Conservation (phyloP, 2,329 filamentous ascomycete species). For the Fusarium bulbicola region DNA sequence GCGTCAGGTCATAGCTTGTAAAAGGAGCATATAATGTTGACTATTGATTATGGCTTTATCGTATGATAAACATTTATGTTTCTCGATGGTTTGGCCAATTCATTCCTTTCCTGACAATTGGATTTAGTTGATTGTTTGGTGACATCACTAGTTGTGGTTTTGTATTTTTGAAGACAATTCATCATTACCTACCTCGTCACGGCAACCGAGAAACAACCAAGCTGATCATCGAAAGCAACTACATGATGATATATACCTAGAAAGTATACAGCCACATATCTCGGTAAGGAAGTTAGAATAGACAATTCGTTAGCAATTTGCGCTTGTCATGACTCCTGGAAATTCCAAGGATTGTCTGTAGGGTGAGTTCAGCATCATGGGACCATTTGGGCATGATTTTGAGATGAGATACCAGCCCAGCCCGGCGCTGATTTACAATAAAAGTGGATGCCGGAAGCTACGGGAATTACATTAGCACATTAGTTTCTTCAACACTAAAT, state of each 20-base stretch:
- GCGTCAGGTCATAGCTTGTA: too few relatives aligned
- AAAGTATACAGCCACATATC: too few relatives aligned
- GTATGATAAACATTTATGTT: too few relatives aligned
- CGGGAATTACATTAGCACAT: conserved; percentile 11
- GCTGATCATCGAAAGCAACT: too few relatives aligned
- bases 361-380: conserved; percentile 20
- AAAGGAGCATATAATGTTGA: not conserved
- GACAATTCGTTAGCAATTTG: not conserved
- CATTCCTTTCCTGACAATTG: too few relatives aligned
- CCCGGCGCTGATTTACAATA: conserved; percentile 14
- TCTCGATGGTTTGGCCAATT: too few relatives aligned
- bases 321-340: not conserved
- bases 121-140: too few relatives aligned
- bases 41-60: not conserved
- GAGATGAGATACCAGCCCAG: conserved; percentile 24
- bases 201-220: too few relatives aligned
- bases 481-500: not conserved
- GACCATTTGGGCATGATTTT: conserved; percentile 14
- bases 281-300: too few relatives aligned
- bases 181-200: too few relatives aligned
- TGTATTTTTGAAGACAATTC: too few relatives aligned
- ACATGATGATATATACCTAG: rapidly evolving
- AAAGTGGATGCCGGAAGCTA: conserved; percentile 34
- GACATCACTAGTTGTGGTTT: too few relatives aligned
- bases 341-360: not conserved